These are phyloP conservation scores for Urochloa ruziziensis DNA, from an alignment of 176 grass and related monocot species.

Conservation along the genomic window DNA sequence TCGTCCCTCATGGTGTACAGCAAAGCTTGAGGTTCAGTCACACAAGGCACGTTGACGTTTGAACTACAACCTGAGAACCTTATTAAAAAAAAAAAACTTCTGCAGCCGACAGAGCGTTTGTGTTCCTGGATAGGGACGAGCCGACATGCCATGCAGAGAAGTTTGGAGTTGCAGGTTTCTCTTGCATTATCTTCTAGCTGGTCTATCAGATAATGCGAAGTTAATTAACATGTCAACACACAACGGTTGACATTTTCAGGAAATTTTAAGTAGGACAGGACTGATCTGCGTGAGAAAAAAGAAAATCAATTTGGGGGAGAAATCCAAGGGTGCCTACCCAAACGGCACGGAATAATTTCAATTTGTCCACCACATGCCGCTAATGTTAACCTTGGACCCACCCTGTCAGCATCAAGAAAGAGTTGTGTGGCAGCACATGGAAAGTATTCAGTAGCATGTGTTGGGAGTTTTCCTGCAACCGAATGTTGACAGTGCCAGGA, in stretches of 20 bases:
- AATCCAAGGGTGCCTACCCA: no score
- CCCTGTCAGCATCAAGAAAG: not conserved
- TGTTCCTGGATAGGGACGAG: not conserved
- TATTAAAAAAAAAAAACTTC: not conserved
- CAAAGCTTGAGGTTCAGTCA: not conserved
- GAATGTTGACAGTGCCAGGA: not conserved
- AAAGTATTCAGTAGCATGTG: not conserved
- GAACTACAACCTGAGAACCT: not conserved
- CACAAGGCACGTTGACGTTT: slow-evolving; percentile 32
- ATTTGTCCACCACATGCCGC: not conserved
- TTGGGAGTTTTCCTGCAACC: not conserved
- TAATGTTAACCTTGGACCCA: not conserved
- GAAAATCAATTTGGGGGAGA: not conserved
- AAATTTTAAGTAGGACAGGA: not conserved
- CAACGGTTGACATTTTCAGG: not conserved
- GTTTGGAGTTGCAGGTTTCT: not conserved
- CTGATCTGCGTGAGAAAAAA: not conserved
- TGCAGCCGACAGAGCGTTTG: not conserved
- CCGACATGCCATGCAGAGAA: not conserved
- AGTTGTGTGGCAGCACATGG: not conserved
- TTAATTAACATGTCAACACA: not conserved
- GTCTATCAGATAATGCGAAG: not conserved
- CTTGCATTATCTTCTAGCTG: not conserved
- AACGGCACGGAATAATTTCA: not conserved
- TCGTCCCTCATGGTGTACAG: not conserved